Evolutionary conservation across 2,329 filamentous ascomycete genomes (phyloP).

Genomic region (Ophiostoma quercus): DNA sequence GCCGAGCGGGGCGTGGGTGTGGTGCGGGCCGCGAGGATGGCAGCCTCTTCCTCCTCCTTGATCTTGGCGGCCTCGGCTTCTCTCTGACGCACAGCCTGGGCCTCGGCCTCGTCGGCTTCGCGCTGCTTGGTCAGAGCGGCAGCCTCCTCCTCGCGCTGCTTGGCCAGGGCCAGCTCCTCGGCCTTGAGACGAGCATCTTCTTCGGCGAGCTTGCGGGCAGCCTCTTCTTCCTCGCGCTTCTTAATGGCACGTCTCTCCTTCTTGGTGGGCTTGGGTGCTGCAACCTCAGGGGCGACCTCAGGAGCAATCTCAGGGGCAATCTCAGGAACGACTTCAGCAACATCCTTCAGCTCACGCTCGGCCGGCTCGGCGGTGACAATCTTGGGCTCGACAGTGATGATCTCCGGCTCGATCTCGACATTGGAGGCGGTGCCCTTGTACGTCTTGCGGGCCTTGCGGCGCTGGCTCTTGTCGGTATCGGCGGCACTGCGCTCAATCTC

Average conservation of each 20-base stretch:
- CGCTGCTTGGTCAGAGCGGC: background rate
- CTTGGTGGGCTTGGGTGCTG: slow-evolving; percentile 10
- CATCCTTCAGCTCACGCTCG: slow-evolving; percentile 15
- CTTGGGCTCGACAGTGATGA: slow-evolving; percentile 27
- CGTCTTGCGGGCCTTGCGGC: background rate
- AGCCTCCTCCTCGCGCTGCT: background rate
- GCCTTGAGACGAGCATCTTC: background rate
- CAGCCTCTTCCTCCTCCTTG: slow-evolving; percentile 9
- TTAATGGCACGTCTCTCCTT: slow-evolving; percentile 10
- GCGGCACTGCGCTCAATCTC: slow-evolving; percentile 15
- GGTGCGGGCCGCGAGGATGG: background rate
- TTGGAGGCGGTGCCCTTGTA: background rate
- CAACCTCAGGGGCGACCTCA: background rate
- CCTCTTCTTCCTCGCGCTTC: slow-evolving; percentile 2
- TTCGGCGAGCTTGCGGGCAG: background rate
- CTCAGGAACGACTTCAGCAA: background rate
- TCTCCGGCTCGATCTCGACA: slow-evolving; percentile 8
- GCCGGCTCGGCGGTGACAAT: slow-evolving; percentile 19
- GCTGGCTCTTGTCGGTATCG: background rate
- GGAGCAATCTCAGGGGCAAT: background rate
- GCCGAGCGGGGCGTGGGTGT: background rate
- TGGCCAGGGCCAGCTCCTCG: background rate
- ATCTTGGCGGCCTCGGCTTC: background rate
- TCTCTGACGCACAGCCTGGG: background rate
- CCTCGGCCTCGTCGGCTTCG: background rate